Evolutionary conservation across 345 rosid species (phyloP), one percentile per base, ranked within the genome.

Genomic region (Eutrema japonicum): DNA sequence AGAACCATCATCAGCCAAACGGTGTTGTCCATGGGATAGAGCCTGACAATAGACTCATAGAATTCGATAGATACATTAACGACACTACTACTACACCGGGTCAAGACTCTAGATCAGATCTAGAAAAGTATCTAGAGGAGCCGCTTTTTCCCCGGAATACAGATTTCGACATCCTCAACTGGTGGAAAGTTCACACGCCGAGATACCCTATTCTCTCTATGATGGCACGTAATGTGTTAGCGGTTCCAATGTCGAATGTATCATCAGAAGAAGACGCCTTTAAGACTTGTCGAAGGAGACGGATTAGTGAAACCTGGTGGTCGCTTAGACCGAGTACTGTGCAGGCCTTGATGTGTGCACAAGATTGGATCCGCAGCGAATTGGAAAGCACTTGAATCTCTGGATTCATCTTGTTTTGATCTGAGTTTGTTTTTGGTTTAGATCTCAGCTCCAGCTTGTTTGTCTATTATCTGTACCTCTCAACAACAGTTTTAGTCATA

Each of bases 151-250:
- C 97, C 14, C 88, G 93, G 1, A 83, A 81, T 36, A 82, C 68
- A 1, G 91, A 89, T 67, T 87, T 89, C 46, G 78, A 83, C 71
- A 77, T 91, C 46, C 72, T 91, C 14, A 89, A 86, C 62, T 89
- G 97, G 97, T 91, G 96, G 96, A 89, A 86, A 63, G 96, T 89
- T 78, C 91, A 89, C 60, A 83, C 92, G 11, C 88, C 93, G 0
- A 81, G 85, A 78, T 89, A 91, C 70, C 96, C 97, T 3, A 75
- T 87, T 53, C 76, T 91, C n/a, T 88, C 97, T 1, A 82, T 86
- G 89, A 83, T 91, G 93, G 96, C 96, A 8, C 84, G 86, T 18
- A 86, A 89, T 58, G 81, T 89, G 49, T 52, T 89, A 50, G 89
- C 84, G 3, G 80, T 85, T 73, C 90, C 92, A 40, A 77, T 91